A percentile compares a stretch with the other conserved stretches of the same genome.
Conservation (phyloP, 495 filamentous ascomycete genomes). For the Penicillium taxi region DNA sequence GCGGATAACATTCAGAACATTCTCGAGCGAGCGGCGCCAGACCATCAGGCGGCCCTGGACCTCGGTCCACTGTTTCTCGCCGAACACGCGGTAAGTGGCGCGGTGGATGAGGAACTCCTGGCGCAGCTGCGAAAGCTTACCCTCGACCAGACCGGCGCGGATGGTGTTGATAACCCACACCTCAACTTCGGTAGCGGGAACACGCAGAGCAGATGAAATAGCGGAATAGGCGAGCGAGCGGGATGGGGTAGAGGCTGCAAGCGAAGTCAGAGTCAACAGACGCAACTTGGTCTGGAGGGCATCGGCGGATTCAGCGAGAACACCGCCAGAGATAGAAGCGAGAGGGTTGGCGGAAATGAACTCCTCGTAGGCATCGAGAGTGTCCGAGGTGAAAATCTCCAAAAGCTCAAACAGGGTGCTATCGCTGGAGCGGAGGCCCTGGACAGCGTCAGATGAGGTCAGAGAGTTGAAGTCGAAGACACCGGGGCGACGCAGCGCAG, state of each 20-base stretch:
- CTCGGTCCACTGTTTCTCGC: conserved; percentile 96
- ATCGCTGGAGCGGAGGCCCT: conserved; percentile 75
- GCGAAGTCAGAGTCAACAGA: conserved; percentile 80
- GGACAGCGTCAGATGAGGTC: conserved; percentile 74
- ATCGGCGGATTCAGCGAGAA: conserved; percentile 54
- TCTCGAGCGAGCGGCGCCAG: conserved; percentile 71
- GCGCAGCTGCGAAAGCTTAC: conserved; percentile 83
- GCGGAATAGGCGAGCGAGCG: conserved; percentile 77
- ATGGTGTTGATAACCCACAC: conserved; percentile 99
- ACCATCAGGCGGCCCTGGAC: conserved; percentile 80
- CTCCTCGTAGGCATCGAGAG: conserved; percentile 88
- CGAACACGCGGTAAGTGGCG: conserved; percentile 90
- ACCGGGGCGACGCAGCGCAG: conserved; percentile 63
- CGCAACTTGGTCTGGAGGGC: conserved; percentile 91
- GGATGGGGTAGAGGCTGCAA: conserved; percentile 72
- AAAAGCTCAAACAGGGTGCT: conserved; percentile 79
- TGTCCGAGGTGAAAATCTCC: conserved; percentile 88
- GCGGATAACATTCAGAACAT: conserved; percentile 67
- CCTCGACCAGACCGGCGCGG: conserved; percentile 87
- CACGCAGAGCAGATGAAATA: conserved; percentile 74
- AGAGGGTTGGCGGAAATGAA: conserved; percentile 53
- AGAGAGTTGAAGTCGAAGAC: conserved; percentile 95
- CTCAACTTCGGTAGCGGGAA: conserved; percentile 77
- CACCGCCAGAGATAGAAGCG: conserved; percentile 35
- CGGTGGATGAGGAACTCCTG: conserved; percentile 90